Conservation (phyloP, 1,139 yeast species). For the Chernovozyma aurita region DNA sequence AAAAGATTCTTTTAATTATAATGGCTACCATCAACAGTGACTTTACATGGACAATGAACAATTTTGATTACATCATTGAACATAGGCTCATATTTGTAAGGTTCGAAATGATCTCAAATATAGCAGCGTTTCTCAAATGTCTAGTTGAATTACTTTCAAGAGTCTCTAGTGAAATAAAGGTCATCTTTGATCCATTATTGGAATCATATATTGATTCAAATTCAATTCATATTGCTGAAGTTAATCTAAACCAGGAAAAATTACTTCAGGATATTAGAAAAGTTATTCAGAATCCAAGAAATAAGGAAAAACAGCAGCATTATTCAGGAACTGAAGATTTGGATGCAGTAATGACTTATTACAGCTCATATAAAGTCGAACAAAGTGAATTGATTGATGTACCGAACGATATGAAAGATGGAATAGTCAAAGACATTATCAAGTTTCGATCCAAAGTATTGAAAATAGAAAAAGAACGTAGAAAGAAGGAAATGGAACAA, state of each 20-base stretch:
- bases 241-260: background rate
- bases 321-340: slow-evolving; percentile 30
- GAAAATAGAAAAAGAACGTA: slow-evolving; percentile 51
- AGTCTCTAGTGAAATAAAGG: slow-evolving; percentile 5
- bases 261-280: slow-evolving; percentile 11
- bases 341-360: slow-evolving; percentile 32
- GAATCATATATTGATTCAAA: background rate
- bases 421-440: slow-evolving; percentile 53
- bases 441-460: slow-evolving; percentile 61
- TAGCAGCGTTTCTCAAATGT: slow-evolving; percentile 13
- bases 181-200: slow-evolving; percentile 10
- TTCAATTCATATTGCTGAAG: slow-evolving; percentile 3
- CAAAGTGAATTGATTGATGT: slow-evolving; percentile 57
- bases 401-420: slow-evolving; percentile 55
- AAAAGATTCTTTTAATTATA: slow-evolving; percentile 19
- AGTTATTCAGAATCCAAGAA: slow-evolving; percentile 17
- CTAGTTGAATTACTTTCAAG: background rate
- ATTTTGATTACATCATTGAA: slow-evolving; percentile 22
- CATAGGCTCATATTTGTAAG: slow-evolving; percentile 24
- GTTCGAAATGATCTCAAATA: slow-evolving; percentile 14
- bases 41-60: slow-evolving; percentile 26
- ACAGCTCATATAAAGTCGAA: slow-evolving; percentile 51
- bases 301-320: slow-evolving; percentile 16
- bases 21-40: slow-evolving; percentile 5
- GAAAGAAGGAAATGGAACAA: slow-evolving; percentile 45